Evolutionary conservation across 2,329 filamentous ascomycete species (phyloP), one percentile per base, ranked within the genome.

Genomic region (Bertia moriformis): DNA sequence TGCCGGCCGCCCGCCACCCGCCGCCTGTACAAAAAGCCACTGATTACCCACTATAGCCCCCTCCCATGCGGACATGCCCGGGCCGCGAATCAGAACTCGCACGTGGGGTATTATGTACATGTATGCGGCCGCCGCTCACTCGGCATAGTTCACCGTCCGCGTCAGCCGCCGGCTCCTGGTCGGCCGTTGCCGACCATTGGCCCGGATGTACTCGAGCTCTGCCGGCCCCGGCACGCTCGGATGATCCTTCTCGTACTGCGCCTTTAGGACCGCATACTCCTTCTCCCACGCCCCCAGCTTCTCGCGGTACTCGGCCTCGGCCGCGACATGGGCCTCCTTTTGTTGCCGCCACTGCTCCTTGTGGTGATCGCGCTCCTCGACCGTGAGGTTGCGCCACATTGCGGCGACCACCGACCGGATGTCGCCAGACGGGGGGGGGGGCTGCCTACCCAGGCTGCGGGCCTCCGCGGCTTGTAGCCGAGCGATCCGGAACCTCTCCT

Each of bases 341-440:
- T 85, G 80, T 39, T 69, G 68, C 40, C 78, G 69, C 3, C 83
- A 83, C 53, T 79, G 70, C 19, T 86, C 78, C 38, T 88, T 71
- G 51, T 83, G 96, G 1, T 87, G 88, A 52, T 71, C 69, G 51
- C 81, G 84, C 48, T 77, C 71, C 35, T 83, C 82, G 4, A 75
- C 66, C 2, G 68, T 60, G 0, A 83, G 77, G 38, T 83, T 81
- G 48, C 82, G 84, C 91, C 91, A 98, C 78, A 91, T 88, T 52
- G 82, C 80, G 19, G 88, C 88, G 7, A 91, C 74, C 54, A 87
- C 85, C 38, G 78, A 73, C 22, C 91, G 83, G 41, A 96, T 83
- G 51, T 93, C 85, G 49, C 86, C 93, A 4, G 80, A 77, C 33
- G 73, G 67, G 1, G 76, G 63, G 47, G 80, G 79, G 10, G 73